Evolutionary conservation across 106 monocot species (phyloP).

Genomic region (Phalaenopsis aphrodite): DNA sequence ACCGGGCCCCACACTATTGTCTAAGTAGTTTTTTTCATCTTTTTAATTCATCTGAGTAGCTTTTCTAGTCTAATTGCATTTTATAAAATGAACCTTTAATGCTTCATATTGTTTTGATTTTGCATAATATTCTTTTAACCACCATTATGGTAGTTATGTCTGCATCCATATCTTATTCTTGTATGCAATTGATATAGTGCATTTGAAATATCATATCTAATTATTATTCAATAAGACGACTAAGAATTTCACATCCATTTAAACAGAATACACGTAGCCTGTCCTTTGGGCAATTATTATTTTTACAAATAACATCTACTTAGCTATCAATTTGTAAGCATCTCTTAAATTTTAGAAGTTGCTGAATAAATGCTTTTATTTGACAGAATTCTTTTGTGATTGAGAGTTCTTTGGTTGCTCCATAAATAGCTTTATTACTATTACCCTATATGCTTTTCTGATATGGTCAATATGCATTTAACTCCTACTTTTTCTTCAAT

Average conservation of each 20-base stretch:
- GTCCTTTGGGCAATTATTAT: not conserved
- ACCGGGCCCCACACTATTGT: no score
- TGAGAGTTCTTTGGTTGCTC: not conserved
- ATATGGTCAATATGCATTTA: not conserved
- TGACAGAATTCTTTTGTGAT: not conserved
- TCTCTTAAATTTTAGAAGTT: not conserved
- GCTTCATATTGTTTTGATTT: not conserved
- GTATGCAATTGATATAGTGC: not conserved
- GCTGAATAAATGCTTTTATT: not conserved
- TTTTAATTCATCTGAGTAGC: no score
- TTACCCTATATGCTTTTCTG: not conserved
- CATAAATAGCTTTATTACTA: not conserved
- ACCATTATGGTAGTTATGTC: not conserved
- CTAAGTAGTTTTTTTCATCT: no score
- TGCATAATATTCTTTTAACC: not conserved
- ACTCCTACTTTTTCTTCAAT: not conserved
- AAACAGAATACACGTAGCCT: not conserved
- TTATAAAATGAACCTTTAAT: not conserved
- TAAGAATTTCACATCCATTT: not conserved
- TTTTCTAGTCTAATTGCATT: not conserved
- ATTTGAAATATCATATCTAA: not conserved
- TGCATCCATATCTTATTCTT: not conserved
- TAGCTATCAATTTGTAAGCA: not conserved
- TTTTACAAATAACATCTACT: not conserved
- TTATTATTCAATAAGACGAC: not conserved